Percentiles rank a stretch among this genome's conserved stretches.
Conservation (phyloP, 352 stramenopile species). For the Pythium aquatile region DNA sequence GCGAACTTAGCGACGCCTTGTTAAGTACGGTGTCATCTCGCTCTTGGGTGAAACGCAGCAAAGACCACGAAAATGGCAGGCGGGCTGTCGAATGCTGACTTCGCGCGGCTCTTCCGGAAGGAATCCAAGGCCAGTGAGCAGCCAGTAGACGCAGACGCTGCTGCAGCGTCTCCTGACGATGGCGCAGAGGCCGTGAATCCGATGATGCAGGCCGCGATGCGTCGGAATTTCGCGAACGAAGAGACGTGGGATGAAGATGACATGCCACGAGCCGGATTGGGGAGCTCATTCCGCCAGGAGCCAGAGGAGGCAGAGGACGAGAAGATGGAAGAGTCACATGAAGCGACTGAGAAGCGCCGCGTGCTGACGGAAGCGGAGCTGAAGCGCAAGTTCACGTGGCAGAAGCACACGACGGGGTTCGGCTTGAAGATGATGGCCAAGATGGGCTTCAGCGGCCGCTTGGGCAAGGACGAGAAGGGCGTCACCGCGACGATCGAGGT, state of each 20-base stretch:
- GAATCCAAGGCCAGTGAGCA: conserved; percentile 15
- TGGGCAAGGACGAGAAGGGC: conserved; percentile 92
- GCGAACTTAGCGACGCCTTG: not conserved
- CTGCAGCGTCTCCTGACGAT: conserved; percentile 11
- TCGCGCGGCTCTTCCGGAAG: conserved; percentile 69
- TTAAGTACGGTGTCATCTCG: conserved; percentile 2
- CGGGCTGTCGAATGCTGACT: conserved; percentile 72
- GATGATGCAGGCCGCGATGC: conserved; percentile 30
- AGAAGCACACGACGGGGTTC: conserved; percentile 97
- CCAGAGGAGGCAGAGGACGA: conserved; percentile 9
- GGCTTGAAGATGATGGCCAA: conserved; percentile 95
- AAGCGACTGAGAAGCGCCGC: conserved; percentile 9
- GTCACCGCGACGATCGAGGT: conserved; percentile 94
- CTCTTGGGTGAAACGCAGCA: not conserved
- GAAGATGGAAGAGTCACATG: conserved; percentile 16
- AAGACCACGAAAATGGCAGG: conserved; percentile 9
- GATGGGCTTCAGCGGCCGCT: conserved; percentile 94
- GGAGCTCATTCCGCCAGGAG: conserved; percentile 4
- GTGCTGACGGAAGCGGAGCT: conserved; percentile 23
- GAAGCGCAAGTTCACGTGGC: conserved; percentile 70
- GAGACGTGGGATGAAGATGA: conserved; percentile 26
- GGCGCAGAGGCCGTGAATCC: conserved; percentile 20
- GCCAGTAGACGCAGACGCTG: not conserved
- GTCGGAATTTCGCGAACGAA: conserved; percentile 25
- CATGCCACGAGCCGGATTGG: conserved; percentile 13